These are phyloP conservation scores for Suhomyces chickasaworum DNA, from an alignment of 1,139 yeast species.

Conservation along the genomic window DNA sequence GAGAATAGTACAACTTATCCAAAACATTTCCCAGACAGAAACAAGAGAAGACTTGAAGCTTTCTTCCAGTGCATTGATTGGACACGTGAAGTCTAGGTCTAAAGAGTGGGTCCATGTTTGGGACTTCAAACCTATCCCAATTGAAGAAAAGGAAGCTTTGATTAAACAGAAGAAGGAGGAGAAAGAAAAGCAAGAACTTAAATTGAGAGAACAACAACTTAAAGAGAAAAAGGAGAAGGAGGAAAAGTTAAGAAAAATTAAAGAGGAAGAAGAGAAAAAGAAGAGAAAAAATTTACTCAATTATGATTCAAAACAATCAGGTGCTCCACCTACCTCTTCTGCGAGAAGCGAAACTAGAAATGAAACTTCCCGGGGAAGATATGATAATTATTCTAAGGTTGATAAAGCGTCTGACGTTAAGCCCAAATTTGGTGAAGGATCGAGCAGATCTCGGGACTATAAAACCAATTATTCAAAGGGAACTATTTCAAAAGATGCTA, in stretches of 20 bases:
- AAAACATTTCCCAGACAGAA: conserved; percentile 54
- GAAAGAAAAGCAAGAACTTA: conserved; percentile 20
- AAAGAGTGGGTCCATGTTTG: conserved; percentile 58
- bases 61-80: conserved; percentile 76
- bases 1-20: conserved; percentile 49
- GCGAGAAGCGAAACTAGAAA: conserved; percentile 13
- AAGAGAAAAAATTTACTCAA: conserved; percentile 21
- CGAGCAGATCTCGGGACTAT: neutral
- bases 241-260: conserved; percentile 26
- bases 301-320: conserved; percentile 26
- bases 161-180: conserved; percentile 26
- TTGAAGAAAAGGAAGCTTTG: conserved; percentile 29
- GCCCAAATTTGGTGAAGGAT: neutral
- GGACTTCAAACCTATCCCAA: conserved; percentile 56
- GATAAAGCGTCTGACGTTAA: conserved; percentile 4
- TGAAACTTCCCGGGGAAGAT: conserved; percentile 18
- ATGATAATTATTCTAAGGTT: conserved; percentile 33
- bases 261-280: conserved; percentile 23
- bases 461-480: neutral
- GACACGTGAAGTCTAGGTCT: conserved; percentile 64
- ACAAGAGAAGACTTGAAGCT: conserved; percentile 78
- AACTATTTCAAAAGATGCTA: neutral
- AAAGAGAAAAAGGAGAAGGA: conserved; percentile 16
- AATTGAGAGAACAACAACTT: conserved; percentile 18
- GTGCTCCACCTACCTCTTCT: conserved; percentile 7